Evolutionary conservation across 1,139 yeast species (phyloP).

Genomic region (Protomyces macrosporus): DNA sequence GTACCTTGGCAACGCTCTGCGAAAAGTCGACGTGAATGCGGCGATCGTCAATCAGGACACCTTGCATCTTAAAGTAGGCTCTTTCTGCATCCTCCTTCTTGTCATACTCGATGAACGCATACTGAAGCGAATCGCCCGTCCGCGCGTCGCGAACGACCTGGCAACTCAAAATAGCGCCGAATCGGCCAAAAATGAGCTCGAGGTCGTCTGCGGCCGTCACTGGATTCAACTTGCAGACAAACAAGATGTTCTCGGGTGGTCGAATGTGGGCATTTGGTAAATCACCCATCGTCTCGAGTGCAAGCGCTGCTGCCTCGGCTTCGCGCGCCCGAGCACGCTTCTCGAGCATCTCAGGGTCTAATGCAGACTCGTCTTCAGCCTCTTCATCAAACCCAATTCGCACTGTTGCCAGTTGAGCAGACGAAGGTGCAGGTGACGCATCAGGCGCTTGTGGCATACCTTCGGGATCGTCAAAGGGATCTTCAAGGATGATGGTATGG

Average conservation of each 20-base stretch:
- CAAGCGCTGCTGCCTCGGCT: constrained; percentile 51
- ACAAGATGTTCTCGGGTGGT: constrained; percentile 59
- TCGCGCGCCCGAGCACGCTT: constrained; percentile 38
- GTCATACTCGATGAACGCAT: constrained; percentile 59
- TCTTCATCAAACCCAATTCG: constrained; percentile 39
- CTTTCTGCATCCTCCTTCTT: constrained; percentile 49
- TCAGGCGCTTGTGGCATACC: constrained; percentile 28
- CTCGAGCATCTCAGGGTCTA: constrained; percentile 34
- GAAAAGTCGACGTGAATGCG: constrained; percentile 64
- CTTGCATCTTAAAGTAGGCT: constrained; percentile 58
- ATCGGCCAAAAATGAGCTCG: constrained; percentile 43
- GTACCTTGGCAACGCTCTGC: constrained; percentile 46
- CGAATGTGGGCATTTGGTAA: constrained; percentile 54
- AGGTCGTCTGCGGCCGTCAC: constrained; percentile 54
- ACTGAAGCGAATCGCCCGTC: constrained; percentile 51
- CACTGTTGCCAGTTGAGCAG: constrained; percentile 41
- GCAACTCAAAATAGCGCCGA: constrained; percentile 51
- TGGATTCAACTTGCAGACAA: constrained; percentile 60
- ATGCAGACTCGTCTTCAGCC: constrained; percentile 31
- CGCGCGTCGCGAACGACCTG: constrained; percentile 48
- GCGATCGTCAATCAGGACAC: constrained; percentile 58
- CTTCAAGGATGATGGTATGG: constrained; percentile 49
- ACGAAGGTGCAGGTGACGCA: constrained; percentile 42
- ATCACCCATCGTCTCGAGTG: constrained; percentile 62
- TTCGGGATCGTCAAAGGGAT: constrained; percentile 48